phyloP scores from a whole-genome alignment of 805 yeast species.

The Cephaloascus albidus region DNA sequence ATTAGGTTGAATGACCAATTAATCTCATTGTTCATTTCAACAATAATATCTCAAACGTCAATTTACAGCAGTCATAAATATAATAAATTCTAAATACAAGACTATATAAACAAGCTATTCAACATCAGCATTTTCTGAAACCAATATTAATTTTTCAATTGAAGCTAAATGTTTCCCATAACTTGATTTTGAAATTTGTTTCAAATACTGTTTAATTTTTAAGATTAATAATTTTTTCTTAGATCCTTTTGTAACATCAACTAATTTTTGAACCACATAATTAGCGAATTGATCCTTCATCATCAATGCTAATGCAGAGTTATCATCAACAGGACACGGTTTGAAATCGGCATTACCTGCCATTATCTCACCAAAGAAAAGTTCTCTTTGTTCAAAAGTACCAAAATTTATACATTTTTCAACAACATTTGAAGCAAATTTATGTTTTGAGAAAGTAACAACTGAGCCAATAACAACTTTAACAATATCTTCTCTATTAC shows the following conservation, averaged over 20 bases:
- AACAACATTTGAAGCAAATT: slow-evolving; percentile 95
- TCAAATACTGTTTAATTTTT: slow-evolving; percentile 73
- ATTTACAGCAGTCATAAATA: too few species aligned
- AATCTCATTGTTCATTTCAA: too few species aligned
- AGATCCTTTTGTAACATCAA: slow-evolving; percentile 66
- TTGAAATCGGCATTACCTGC: slow-evolving; percentile 36
- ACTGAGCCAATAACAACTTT: slow-evolving; percentile 61
- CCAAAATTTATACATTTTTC: slow-evolving; percentile 86
- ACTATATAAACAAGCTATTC: too few species aligned
- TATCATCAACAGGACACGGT: slow-evolving; percentile 44
- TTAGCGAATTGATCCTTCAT: slow-evolving; percentile 98
- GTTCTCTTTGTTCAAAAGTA: slow-evolving; percentile 46
- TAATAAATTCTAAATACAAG: too few species aligned
- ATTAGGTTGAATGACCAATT: too few species aligned
- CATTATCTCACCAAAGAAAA: slow-evolving; percentile 60
- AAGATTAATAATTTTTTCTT: slow-evolving; percentile 63
- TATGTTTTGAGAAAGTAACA: slow-evolving; percentile 85
- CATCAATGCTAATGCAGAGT: slow-evolving; percentile 75
- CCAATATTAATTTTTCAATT: slow-evolving; percentile 61
- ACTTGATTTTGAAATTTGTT: slow-evolving; percentile 56
- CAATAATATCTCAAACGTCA: too few species aligned
- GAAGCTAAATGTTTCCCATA: slow-evolving; percentile 81
- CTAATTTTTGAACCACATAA: slow-evolving; percentile 91
- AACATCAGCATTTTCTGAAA: slow-evolving; percentile 42
- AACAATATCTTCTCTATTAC: slow-evolving; percentile 54